phyloP scores from a whole-genome alignment of 331 rosid genomes.

The Quercus phellos region DNA sequence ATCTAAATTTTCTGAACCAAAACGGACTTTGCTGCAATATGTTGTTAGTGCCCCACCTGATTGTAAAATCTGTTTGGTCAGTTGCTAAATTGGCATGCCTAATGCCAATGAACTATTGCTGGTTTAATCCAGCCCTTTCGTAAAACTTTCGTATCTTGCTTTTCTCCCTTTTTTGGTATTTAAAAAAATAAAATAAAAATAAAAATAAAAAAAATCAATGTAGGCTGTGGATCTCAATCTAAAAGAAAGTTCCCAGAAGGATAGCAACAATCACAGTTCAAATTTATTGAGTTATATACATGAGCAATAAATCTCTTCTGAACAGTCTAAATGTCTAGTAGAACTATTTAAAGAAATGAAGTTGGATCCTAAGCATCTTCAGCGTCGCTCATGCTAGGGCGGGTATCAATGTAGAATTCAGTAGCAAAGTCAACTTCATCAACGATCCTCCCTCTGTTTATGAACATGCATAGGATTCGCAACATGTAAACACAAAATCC shows the following conservation, averaged over 20 bases:
- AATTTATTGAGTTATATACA: not conserved
- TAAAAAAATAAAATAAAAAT: no score
- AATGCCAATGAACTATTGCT: no score
- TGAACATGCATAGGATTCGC: not conserved
- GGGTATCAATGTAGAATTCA: constrained; percentile 57
- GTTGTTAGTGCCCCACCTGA: no score
- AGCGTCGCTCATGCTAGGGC: constrained; percentile 50
- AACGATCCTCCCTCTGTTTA: constrained; percentile 68
- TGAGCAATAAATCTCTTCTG: constrained; percentile 14
- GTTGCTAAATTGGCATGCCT: no score
- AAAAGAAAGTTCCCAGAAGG: not conserved
- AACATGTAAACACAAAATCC: not conserved
- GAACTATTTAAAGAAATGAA: not conserved
- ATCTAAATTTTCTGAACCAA: no score
- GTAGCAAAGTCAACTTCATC: constrained; percentile 59
- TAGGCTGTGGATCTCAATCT: not conserved
- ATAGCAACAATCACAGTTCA: not conserved
- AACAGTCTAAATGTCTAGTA: constrained; percentile 1
- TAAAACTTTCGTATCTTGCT: no score
- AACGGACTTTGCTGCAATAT: no score
- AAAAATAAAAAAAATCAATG: no score
- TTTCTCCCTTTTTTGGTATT: no score
- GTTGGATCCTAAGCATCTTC: constrained; percentile 54
- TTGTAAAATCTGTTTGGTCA: no score
- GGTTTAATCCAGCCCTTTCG: no score